Conservation (phyloP, 768 basidiomycete species). For the Leccinum arenicola region DNA sequence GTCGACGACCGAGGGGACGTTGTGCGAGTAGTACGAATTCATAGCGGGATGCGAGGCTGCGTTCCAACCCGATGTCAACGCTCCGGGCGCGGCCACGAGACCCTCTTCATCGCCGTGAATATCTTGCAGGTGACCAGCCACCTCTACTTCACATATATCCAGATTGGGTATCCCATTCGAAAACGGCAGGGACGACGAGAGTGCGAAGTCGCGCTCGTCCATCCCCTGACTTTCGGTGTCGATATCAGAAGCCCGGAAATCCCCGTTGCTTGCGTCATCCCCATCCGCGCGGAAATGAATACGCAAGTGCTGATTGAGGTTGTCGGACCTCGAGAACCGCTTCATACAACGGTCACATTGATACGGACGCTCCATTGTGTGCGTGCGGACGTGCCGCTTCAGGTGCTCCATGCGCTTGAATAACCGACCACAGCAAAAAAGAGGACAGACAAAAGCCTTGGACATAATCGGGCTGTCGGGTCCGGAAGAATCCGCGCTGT, state of each 20-base stretch:
- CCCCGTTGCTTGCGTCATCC: conserved; percentile 28
- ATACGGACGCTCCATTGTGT: conserved; percentile 87
- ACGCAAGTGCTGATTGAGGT: conserved; percentile 81
- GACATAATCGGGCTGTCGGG: conserved; percentile 36
- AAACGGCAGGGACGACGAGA: conserved; percentile 25
- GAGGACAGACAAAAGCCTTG: conserved; percentile 77
- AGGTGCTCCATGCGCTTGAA: conserved; percentile 95
- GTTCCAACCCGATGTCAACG: conserved; percentile 18
- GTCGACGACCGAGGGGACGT: conserved; percentile 14
- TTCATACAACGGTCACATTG: conserved; percentile 72
- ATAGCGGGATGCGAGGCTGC: conserved; percentile 17
- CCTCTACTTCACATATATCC: conserved; percentile 59
- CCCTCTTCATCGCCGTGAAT: conserved; percentile 60
- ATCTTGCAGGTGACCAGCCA: conserved; percentile 52
- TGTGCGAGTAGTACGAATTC: conserved; percentile 24
- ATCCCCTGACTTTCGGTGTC: conserved; percentile 35
- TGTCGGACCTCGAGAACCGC: conserved; percentile 86
- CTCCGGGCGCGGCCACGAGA: conserved; percentile 36
- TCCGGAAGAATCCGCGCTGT: conserved; percentile 21
- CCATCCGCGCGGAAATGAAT: conserved; percentile 54
- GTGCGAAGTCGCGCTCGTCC: conserved; percentile 32
- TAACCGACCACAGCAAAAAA: conserved; percentile 76
- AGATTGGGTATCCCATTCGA: conserved; percentile 41
- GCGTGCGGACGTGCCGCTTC: conserved; percentile 82
- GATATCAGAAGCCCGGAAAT: conserved; percentile 24